These are phyloP conservation scores for Termitomyces titanicus DNA, from an alignment of 768 basidiomycete species.

Conservation along the genomic window DNA sequence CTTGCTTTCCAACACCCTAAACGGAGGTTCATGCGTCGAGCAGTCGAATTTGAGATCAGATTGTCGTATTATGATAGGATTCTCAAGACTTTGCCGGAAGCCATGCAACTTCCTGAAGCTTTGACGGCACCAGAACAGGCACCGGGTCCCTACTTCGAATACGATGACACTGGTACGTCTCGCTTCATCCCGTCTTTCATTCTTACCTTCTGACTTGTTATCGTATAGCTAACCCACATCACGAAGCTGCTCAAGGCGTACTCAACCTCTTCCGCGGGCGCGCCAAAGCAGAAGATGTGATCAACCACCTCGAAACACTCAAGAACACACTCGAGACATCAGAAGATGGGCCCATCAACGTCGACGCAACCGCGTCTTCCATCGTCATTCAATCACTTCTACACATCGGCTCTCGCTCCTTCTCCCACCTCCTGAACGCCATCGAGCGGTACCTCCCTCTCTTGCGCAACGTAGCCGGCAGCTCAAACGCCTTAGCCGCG, in stretches of 20 bases:
- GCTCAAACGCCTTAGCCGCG: conserved; percentile 1
- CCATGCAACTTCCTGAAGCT: conserved; percentile 66
- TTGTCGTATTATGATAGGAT: conserved; percentile 93
- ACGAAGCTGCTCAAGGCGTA: conserved; percentile 75
- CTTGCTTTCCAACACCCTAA: conserved; percentile 79
- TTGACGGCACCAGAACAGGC: conserved; percentile 64
- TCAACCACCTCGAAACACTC: conserved; percentile 67
- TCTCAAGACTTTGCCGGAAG: conserved; percentile 79
- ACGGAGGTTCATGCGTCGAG: conserved; percentile 81
- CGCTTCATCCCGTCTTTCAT: neutral
- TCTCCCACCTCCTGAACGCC: conserved; percentile 96
- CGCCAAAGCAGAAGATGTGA: conserved; percentile 76
- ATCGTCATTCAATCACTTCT: conserved; percentile 87
- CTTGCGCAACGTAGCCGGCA: conserved; percentile 56
- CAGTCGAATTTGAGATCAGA: conserved; percentile 86
- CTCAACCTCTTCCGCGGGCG: conserved; percentile 80
- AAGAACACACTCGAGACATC: conserved; percentile 62
- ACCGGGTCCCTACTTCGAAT: conserved; percentile 79
- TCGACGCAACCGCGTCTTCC: conserved; percentile 66
- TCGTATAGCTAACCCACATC: conserved; percentile 64
- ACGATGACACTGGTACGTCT: conserved; percentile 70
- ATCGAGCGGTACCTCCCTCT: conserved; percentile 90
- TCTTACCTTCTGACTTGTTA: neutral
- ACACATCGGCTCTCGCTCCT: conserved; percentile 90
- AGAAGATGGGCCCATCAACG: conserved; percentile 53